phyloP scores from a whole-genome alignment of 2,329 filamentous ascomycete genomes.

The Aspergillus niger region DNA sequence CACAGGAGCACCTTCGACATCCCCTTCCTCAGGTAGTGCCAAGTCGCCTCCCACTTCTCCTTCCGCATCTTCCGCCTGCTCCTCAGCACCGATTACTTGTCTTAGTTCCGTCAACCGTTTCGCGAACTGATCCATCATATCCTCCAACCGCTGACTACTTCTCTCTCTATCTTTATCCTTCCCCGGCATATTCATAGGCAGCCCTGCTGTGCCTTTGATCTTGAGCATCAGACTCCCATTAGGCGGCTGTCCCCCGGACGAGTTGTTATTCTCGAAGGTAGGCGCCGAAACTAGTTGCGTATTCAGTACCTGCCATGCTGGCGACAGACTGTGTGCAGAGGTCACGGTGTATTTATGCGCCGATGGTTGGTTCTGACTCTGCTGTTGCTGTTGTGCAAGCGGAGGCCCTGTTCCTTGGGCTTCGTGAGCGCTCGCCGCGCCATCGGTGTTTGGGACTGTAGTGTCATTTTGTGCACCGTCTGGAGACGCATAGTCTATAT shows the following conservation, averaged over 20 bases:
- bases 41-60: not conserved
- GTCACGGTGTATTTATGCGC: constrained; percentile 57
- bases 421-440: constrained; percentile 8
- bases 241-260: constrained; percentile 53
- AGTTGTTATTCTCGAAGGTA: constrained; percentile 60
- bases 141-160: constrained; percentile 40
- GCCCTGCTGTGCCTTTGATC: constrained; percentile 45
- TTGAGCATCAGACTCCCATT: constrained; percentile 49
- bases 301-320: constrained; percentile 69
- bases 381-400: constrained; percentile 13
- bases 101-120: constrained; percentile 47
- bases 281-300: constrained; percentile 61
- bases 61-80: constrained; percentile 7
- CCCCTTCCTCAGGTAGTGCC: not conserved
- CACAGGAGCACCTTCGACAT: not conserved
- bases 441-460: constrained; percentile 19
- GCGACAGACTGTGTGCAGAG: constrained; percentile 70
- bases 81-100: constrained; percentile 42
- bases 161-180: constrained; percentile 28
- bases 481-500: constrained; percentile 45
- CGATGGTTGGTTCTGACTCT: not conserved
- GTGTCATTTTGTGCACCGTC: constrained; percentile 5
- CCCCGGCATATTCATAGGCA: constrained; percentile 23
- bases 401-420: constrained; percentile 25
- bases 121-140: constrained; percentile 51